A percentile compares a stretch with the other conserved stretches of the same genome.
phyloP scores from a whole-genome alignment of 2,329 filamentous ascomycete genomes.

The Arthrinium phaeospermum region DNA sequence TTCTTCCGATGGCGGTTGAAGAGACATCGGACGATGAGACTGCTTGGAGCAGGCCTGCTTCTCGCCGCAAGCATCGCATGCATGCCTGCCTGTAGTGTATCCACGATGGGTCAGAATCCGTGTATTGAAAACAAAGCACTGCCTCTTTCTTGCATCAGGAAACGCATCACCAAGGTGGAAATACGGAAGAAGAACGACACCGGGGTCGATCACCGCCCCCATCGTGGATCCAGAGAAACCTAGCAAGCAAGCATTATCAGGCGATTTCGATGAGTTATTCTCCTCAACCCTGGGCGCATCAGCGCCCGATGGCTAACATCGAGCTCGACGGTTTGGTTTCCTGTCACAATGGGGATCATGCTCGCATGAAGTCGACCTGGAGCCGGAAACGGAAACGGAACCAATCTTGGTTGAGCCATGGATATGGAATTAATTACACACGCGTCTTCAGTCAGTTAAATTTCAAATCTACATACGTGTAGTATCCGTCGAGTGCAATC shows the following conservation, averaged over 20 bases:
- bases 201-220: conserved; percentile 7
- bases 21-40: background rate
- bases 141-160: background rate
- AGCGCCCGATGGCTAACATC: background rate
- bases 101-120: background rate
- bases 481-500: background rate
- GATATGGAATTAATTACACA: background rate
- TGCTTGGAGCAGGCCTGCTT: background rate
- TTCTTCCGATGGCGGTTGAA: background rate
- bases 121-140: conserved; percentile 1
- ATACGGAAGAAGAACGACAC: background rate
- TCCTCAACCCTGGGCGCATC: conserved; percentile 1
- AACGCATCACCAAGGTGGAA: conserved; percentile 3
- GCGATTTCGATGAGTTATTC: background rate
- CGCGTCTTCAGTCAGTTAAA: background rate
- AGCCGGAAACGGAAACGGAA: background rate
- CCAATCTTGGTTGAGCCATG: background rate
- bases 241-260: background rate
- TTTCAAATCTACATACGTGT: background rate
- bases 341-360: conserved; percentile 3
- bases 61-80: background rate
- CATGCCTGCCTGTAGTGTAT: background rate
- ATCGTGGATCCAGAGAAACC: background rate
- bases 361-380: conserved; percentile 4
- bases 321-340: background rate